These are phyloP conservation scores for Aspergillus sp. DNA, from an alignment of 2,329 filamentous ascomycete genomes.

Conservation along the genomic window DNA sequence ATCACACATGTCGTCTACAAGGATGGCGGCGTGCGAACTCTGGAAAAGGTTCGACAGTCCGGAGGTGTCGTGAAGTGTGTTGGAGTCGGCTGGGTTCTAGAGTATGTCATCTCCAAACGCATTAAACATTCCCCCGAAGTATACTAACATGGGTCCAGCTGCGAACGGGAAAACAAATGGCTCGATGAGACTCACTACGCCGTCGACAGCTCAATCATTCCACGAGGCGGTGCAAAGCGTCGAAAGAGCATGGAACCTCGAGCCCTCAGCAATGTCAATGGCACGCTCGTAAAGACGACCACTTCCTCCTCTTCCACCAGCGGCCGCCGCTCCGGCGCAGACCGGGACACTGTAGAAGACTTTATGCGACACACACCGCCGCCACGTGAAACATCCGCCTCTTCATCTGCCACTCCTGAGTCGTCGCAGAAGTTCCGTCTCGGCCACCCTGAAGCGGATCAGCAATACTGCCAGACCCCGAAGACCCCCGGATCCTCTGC, in stretches of 20 bases:
- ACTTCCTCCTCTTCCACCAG: constrained; percentile 26
- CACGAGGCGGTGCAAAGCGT: constrained; percentile 68
- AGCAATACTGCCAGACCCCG: constrained; percentile 26
- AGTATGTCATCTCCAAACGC: constrained; percentile 57
- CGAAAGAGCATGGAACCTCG: constrained; percentile 81
- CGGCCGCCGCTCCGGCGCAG: constrained; percentile 28
- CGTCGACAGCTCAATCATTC: constrained; percentile 65
- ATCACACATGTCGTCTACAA: constrained; percentile 92
- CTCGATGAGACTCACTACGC: constrained; percentile 69
- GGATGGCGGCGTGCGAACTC: constrained; percentile 74
- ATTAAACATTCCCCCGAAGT: background rate
- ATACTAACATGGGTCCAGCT: constrained; percentile 48
- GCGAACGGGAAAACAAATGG: constrained; percentile 74
- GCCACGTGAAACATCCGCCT: constrained; percentile 7
- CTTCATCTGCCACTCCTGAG: constrained; percentile 13
- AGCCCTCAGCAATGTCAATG: constrained; percentile 67
- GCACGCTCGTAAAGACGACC: constrained; percentile 52
- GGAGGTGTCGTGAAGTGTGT: constrained; percentile 79
- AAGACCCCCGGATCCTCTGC: constrained; percentile 27
- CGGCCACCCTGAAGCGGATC: constrained; percentile 19
- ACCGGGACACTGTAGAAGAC: constrained; percentile 30
- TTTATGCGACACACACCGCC: constrained; percentile 36
- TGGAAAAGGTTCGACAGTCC: constrained; percentile 75
- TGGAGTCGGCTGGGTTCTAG: constrained; percentile 82
- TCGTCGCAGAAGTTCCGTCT: constrained; percentile 6